Percentiles rank a stretch among this genome's conserved stretches.
These are phyloP conservation scores for Myriosclerotinia scirpicola DNA, from an alignment of 2,329 filamentous ascomycete species.

Conservation along the genomic window DNA sequence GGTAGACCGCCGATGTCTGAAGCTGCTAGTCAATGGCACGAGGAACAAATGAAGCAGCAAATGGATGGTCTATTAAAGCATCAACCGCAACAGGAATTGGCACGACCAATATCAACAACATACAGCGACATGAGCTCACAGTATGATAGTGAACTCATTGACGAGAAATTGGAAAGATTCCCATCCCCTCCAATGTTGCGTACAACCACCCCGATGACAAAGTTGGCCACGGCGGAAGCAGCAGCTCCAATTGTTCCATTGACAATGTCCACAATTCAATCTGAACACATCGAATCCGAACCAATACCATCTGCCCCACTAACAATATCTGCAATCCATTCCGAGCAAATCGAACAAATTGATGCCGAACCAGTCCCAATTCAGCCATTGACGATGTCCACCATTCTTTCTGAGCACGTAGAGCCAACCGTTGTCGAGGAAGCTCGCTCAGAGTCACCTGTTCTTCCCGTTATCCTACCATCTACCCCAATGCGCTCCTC, in stretches of 20 bases:
- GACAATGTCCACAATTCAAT: slow-evolving; percentile 41
- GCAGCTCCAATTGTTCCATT: slow-evolving; percentile 27
- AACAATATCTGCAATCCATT: slow-evolving; percentile 43
- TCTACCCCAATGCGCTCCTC: slow-evolving; percentile 6
- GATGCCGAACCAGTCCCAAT: slow-evolving; percentile 30
- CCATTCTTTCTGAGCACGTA: slow-evolving; percentile 43
- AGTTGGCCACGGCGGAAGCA: slow-evolving; percentile 20
- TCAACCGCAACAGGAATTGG: slow-evolving; percentile 29
- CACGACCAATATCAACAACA: slow-evolving; percentile 50
- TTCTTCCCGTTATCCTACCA: slow-evolving; percentile 12
- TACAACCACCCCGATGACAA: slow-evolving; percentile 37
- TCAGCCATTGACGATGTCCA: slow-evolving; percentile 39
- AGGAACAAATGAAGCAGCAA: slow-evolving; percentile 36
- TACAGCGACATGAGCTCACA: slow-evolving; percentile 56
- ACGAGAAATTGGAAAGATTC: slow-evolving; percentile 54
- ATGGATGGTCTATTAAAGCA: slow-evolving; percentile 29
- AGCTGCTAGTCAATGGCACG: slow-evolving; percentile 39
- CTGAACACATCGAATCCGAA: slow-evolving; percentile 43
- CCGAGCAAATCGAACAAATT: slow-evolving; percentile 44
- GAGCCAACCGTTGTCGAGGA: slow-evolving; percentile 28
- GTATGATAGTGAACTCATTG: slow-evolving; percentile 49
- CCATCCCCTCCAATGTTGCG: slow-evolving; percentile 51
- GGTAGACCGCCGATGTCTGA: slow-evolving; percentile 33
- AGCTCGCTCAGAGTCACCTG: slow-evolving; percentile 22
- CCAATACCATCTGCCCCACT: slow-evolving; percentile 31